These are phyloP conservation scores for Fusarium sp. DNA, from an alignment of 2,329 filamentous ascomycete species.

Conservation along the genomic window DNA sequence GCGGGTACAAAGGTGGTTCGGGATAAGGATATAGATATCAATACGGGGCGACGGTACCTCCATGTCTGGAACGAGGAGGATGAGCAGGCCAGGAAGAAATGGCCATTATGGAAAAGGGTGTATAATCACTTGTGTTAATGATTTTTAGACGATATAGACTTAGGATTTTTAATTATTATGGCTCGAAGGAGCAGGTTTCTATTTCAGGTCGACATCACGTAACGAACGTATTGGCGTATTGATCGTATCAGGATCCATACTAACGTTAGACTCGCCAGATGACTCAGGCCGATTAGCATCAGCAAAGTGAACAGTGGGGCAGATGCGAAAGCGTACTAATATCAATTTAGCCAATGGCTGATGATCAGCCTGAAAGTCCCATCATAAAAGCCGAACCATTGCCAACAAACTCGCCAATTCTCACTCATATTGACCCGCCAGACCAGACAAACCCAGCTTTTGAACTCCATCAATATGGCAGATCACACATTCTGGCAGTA, in stretches of 20 bases:
- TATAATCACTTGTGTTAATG: slow-evolving; percentile 78
- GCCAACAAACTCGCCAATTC: background rate
- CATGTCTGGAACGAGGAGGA: slow-evolving; percentile 83
- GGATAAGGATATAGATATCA: slow-evolving; percentile 82
- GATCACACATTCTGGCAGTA: slow-evolving; percentile 28
- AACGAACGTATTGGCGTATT: slow-evolving; percentile 3
- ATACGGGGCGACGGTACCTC: slow-evolving; percentile 85
- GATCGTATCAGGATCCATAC: accelerated
- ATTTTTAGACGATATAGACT: background rate
- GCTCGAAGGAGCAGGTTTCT: accelerated
- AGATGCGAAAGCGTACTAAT: background rate
- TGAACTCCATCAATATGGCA: slow-evolving; percentile 13
- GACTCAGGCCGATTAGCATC: slow-evolving; percentile 17
- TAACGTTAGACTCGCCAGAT: background rate
- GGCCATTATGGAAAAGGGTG: slow-evolving; percentile 80
- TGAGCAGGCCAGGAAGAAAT: slow-evolving; percentile 73
- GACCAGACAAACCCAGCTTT: no score
- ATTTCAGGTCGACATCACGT: no score
- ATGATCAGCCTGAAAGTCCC: background rate
- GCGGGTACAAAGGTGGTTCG: slow-evolving; percentile 76
- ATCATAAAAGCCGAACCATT: background rate
- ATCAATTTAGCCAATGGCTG: background rate
- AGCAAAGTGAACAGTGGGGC: background rate
- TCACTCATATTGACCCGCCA: no score
- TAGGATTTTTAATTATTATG: background rate